Percentiles rank a stretch among this genome's conserved stretches.
Evolutionary conservation across 768 basidiomycete genomes (phyloP).

Genomic region (Trametes villosa): DNA sequence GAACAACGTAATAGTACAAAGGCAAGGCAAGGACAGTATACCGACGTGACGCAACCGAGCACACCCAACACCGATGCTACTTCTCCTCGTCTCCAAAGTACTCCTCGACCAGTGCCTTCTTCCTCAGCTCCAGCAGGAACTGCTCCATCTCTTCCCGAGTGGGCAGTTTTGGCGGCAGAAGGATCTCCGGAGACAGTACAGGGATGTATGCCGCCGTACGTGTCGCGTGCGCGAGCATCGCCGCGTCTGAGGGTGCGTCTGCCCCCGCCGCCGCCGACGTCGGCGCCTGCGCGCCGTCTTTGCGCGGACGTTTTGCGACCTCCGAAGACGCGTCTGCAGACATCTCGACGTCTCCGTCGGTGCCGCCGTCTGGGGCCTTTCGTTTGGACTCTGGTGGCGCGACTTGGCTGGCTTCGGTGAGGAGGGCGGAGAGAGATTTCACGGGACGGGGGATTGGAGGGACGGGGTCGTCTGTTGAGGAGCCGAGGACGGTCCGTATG

Average conservation of each 20-base stretch:
- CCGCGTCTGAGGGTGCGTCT: conserved; percentile 32
- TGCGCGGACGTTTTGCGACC: conserved; percentile 39
- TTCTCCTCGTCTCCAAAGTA: conserved; percentile 50
- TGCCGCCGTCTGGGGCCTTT: conserved; percentile 53
- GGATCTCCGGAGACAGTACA: conserved; percentile 72
- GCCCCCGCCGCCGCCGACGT: conserved; percentile 13
- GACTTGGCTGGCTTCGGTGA: conserved; percentile 30
- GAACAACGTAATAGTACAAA: not conserved
- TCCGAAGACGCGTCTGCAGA: conserved; percentile 33
- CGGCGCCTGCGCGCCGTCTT: conserved; percentile 20
- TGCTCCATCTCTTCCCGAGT: conserved; percentile 78
- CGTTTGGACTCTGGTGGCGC: conserved; percentile 49
- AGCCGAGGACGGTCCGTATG: conserved; percentile 55
- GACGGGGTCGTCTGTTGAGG: conserved; percentile 54
- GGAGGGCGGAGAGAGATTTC: conserved; percentile 28
- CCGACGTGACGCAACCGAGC: not conserved
- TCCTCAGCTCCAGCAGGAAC: conserved; percentile 74
- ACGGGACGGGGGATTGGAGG: conserved; percentile 54
- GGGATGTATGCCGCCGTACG: conserved; percentile 73
- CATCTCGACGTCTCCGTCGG: conserved; percentile 42
- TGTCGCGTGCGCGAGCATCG: conserved; percentile 45
- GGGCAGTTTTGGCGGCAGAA: conserved; percentile 78
- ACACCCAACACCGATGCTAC: not conserved
- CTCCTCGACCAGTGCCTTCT: conserved; percentile 83
- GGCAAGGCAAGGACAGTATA: not conserved